phyloP scores from a whole-genome alignment of 148 eudicot genomes.

The Suaeda aralocaspica region DNA sequence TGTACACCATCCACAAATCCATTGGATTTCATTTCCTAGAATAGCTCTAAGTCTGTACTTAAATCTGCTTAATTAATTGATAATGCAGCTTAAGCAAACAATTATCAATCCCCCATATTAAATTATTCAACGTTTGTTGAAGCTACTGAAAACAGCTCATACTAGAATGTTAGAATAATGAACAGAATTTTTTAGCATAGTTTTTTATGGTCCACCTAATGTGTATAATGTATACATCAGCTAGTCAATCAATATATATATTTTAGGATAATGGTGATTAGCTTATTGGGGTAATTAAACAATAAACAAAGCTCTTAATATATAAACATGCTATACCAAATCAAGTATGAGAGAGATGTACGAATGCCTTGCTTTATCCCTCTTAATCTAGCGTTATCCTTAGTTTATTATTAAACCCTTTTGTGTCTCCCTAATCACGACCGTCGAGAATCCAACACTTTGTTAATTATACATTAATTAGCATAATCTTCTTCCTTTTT shows the following conservation, averaged over 20 bases:
- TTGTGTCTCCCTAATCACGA: slow-evolving; percentile 23
- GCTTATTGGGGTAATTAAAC: slow-evolving; percentile 22
- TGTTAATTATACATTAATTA: slow-evolving; percentile 13
- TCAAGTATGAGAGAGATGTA: slow-evolving; percentile 24
- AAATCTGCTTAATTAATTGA: slow-evolving; percentile 12
- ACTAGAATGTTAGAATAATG: no score
- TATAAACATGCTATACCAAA: slow-evolving; percentile 21
- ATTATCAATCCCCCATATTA: slow-evolving; percentile 10
- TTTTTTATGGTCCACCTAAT: slow-evolving; percentile 21
- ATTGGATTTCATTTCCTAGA: slow-evolving; percentile 25
- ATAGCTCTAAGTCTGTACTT: neutral
- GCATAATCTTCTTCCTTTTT: neutral
- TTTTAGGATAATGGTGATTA: slow-evolving; percentile 7
- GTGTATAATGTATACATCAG: slow-evolving; percentile 18
- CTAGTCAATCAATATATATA: slow-evolving; percentile 2
- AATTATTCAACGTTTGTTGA: slow-evolving; percentile 21
- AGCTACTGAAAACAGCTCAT: slow-evolving; percentile 28
- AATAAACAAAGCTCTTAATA: slow-evolving; percentile 14
- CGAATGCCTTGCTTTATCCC: slow-evolving; percentile 18
- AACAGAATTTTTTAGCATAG: slow-evolving; percentile 4
- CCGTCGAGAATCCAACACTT: slow-evolving; percentile 3
- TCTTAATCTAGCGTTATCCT: slow-evolving; percentile 12
- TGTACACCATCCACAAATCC: slow-evolving; percentile 21
- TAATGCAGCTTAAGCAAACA: slow-evolving; percentile 21
- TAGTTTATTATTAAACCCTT: slow-evolving; percentile 6